A percentile compares a stretch with the other conserved stretches of the same genome.
Conservation (phyloP, 768 basidiomycete genomes). For the Chalciporus chontae region DNA sequence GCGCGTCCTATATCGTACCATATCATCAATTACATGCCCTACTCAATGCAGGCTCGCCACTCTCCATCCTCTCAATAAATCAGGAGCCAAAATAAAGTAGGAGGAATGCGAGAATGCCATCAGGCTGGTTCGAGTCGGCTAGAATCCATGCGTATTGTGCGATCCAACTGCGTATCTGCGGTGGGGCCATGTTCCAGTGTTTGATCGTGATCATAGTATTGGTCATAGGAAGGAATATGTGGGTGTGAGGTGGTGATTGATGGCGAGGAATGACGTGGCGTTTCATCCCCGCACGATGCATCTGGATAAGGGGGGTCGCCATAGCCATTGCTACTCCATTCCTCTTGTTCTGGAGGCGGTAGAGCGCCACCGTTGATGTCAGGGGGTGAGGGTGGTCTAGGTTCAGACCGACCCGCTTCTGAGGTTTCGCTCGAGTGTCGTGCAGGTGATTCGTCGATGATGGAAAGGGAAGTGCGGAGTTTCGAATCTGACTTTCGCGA, state of each 20-base stretch:
- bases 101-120: conserved; percentile 3
- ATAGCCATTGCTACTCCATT: conserved; percentile 41
- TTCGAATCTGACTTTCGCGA: conserved; percentile 61
- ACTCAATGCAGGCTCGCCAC: neutral
- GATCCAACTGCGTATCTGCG: conserved; percentile 25
- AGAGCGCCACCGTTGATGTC: conserved; percentile 26
- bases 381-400: conserved; percentile 23
- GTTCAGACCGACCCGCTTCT: conserved; percentile 17
- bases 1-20: conserved; percentile 9
- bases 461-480: conserved; percentile 66
- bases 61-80: conserved; percentile 9
- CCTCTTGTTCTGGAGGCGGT: conserved; percentile 27
- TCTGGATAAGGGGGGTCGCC: conserved; percentile 35
- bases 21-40: conserved; percentile 7
- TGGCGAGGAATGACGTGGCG: conserved; percentile 43
- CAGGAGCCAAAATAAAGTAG: conserved; percentile 7
- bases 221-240: conserved; percentile 20
- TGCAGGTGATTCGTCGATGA: conserved; percentile 60
- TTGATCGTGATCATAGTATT: conserved; percentile 23
- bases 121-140: conserved; percentile 11
- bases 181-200: conserved; percentile 14
- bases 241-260: conserved; percentile 18
- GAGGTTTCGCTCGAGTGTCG: conserved; percentile 29
- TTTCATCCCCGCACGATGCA: conserved; percentile 36
- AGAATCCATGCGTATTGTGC: conserved; percentile 24